Evolutionary conservation across 2,329 filamentous ascomycete species (phyloP).

Genomic region (Fusarium concolor): DNA sequence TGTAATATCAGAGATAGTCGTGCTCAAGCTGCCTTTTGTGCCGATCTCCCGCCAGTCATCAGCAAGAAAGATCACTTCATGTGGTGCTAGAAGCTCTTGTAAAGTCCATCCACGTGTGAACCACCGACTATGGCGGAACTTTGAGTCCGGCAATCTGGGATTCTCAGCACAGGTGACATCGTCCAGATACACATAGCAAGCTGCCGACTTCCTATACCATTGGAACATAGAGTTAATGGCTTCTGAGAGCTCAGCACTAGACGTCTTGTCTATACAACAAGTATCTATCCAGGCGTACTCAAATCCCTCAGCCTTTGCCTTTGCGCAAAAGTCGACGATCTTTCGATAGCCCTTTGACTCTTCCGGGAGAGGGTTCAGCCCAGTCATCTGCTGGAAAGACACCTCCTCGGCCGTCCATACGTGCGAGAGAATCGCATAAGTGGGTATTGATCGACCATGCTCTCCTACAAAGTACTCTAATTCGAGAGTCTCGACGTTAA

Average conservation of each 20-base stretch:
- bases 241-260: conserved; percentile 15
- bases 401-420: conserved; percentile 17
- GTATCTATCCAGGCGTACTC: conserved; percentile 22
- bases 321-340: conserved; percentile 15
- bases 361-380: background rate
- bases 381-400: background rate
- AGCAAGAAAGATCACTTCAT: conserved; percentile 16
- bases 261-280: conserved; percentile 25
- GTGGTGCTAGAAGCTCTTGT: conserved; percentile 12
- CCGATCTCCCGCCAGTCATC: conserved; percentile 6
- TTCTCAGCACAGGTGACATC: background rate
- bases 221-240: conserved; percentile 20
- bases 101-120: conserved; percentile 18
- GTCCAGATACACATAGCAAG: conserved; percentile 11
- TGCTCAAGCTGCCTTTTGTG: background rate
- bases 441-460: background rate
- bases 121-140: conserved; percentile 15
- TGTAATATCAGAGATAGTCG: background rate
- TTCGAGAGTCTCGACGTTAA: conserved; percentile 18
- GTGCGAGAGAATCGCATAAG: conserved; percentile 17
- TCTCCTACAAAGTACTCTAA: conserved; percentile 19
- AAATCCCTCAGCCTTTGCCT: conserved; percentile 16
- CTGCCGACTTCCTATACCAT: conserved; percentile 10
- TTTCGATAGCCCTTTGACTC: conserved; percentile 10
- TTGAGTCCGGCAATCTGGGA: background rate